A percentile compares a stretch with the other conserved stretches of the same genome.
Conservation (phyloP, 2,329 filamentous ascomycete genomes). For the Acrocalymma vagum region DNA sequence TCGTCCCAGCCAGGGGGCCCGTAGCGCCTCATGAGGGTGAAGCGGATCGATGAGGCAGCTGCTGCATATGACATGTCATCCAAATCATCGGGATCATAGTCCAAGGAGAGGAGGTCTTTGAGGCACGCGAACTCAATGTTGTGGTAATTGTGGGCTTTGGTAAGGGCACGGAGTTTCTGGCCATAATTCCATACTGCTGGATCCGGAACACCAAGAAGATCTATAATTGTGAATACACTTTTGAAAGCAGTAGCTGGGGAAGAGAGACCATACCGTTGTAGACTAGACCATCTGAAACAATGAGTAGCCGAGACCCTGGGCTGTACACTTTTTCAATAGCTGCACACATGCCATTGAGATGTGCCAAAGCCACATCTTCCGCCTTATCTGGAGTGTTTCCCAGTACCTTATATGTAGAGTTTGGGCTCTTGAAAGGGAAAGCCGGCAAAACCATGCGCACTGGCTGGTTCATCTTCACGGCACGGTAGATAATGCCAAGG, state of each 20-base stretch:
- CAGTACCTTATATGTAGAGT: conserved; percentile 63
- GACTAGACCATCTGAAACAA: conserved; percentile 53
- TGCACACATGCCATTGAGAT: conserved; percentile 51
- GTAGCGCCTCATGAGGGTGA: conserved; percentile 21
- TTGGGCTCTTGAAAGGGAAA: conserved; percentile 71
- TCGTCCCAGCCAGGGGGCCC: conserved; percentile 21
- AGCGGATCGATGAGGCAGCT: conserved; percentile 22
- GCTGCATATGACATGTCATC: conserved; percentile 24
- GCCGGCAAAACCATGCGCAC: conserved; percentile 56
- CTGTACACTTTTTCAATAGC: conserved; percentile 49
- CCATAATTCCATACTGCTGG: conserved; percentile 51
- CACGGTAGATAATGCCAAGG: conserved; percentile 17
- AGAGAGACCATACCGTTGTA: conserved; percentile 40
- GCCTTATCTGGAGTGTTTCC: conserved; percentile 54
- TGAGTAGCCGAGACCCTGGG: conserved; percentile 48
- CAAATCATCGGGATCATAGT: conserved; percentile 13
- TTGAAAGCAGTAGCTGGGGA: background rate
- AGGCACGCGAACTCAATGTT: conserved; percentile 24
- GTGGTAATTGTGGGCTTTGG: conserved; percentile 16
- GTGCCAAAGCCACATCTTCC: conserved; percentile 52
- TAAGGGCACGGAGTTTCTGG: conserved; percentile 15
- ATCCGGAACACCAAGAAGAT: conserved; percentile 53
- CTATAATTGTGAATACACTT: conserved; percentile 15
- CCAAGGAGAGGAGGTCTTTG: conserved; percentile 19
- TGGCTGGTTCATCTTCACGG: conserved; percentile 18